These are phyloP conservation scores for Turritis glabra DNA, from an alignment of 345 rosid species.

Conservation along the genomic window DNA sequence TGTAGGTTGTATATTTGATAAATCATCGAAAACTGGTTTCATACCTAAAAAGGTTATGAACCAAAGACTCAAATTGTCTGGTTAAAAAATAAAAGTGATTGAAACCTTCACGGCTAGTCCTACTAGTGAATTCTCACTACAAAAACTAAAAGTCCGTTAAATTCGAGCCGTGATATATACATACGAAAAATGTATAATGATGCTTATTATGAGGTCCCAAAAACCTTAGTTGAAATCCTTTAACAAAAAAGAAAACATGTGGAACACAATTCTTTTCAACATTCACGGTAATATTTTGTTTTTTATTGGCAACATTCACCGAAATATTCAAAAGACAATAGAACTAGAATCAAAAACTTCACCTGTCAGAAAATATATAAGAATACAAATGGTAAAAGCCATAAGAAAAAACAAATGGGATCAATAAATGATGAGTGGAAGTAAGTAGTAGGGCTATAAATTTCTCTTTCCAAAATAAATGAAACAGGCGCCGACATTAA, in stretches of 20 bases:
- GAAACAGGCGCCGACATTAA: conserved; percentile 40
- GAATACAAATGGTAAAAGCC: background rate
- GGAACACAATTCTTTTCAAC: too few relatives aligned
- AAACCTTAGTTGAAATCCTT: background rate
- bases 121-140: background rate
- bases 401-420: background rate
- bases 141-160: background rate
- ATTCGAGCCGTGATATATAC: background rate
- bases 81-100: background rate
- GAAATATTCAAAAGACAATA: too few relatives aligned
- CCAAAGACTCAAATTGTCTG: background rate
- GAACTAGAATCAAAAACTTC: too few relatives aligned
- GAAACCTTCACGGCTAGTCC: background rate
- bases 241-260: too few relatives aligned
- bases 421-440: conserved; percentile 18
- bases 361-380: background rate
- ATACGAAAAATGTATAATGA: background rate
- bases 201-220: background rate
- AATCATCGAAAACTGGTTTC: too few relatives aligned
- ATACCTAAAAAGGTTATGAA: background rate
- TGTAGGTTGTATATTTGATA: background rate
- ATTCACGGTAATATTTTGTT: too few relatives aligned
- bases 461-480: conserved; percentile 34
- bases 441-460: background rate
- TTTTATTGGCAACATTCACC: too few relatives aligned